Conservation (phyloP, 164 flowering plant genomes). For the Macadamia integrifolia region DNA sequence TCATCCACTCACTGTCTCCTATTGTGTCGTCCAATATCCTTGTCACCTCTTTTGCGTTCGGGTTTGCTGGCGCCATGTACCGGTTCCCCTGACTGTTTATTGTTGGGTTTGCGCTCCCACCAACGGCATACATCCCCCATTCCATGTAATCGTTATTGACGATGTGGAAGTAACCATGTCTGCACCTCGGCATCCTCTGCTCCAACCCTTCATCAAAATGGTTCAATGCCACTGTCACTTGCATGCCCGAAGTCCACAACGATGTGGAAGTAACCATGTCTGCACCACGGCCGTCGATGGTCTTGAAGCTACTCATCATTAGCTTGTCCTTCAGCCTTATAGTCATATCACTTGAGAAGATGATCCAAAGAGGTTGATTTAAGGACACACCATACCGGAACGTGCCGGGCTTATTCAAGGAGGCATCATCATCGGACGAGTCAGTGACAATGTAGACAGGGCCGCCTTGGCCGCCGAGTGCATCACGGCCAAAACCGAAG, state of each 20-base stretch:
- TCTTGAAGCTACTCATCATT: conserved; percentile 65
- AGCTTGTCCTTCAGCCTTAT: conserved; percentile 62
- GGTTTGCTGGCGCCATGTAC: no score
- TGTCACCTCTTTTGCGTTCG: no score
- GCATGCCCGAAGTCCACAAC: conserved; percentile 5
- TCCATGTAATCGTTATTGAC: no score
- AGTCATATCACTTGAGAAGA: conserved; percentile 56
- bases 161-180: no score
- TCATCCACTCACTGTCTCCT: no score
- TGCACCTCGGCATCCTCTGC: conserved; percentile 98
- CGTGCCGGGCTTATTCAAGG: conserved; percentile 62
- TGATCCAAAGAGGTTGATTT: conserved; percentile 68
- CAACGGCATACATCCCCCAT: no score
- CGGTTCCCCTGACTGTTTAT: no score
- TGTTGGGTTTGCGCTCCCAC: no score
- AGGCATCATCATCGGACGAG: conserved; percentile 56
- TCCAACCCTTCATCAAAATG: conserved; percentile 94
- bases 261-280: conserved; percentile 41
- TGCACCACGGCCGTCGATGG: conserved; percentile 83
- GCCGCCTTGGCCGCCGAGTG: conserved; percentile 72
- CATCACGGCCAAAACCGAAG: conserved; percentile 60
- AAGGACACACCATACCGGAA: conserved; percentile 70
- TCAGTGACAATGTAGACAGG: conserved; percentile 70
- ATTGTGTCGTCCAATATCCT: no score
- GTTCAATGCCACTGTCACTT: conserved; percentile 20